Base-by-base conservation (phyloP, 1,139 yeast genomes). In the Saccharomycopsis hybrid region DNA sequence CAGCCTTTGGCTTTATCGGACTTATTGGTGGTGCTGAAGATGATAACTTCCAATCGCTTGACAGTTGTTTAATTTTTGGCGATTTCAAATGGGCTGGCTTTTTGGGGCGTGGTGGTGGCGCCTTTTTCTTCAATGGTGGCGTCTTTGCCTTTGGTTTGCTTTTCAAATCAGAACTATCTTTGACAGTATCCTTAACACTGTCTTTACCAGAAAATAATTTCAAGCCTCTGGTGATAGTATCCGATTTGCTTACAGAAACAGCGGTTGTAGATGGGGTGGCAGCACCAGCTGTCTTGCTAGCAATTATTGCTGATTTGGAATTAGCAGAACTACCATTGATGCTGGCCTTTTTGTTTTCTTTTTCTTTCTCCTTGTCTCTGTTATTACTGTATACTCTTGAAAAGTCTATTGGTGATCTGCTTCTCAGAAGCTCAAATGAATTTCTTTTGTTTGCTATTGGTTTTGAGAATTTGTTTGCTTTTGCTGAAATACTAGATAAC, bases 61-160 rank as follows among this genome's bases (percentile, higher is more conserved):
- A 5, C 7, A 7, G 9, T 24, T 36, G 9, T 11, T 36, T 40
- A 24, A 45, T 30, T 38, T 50, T 52, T 5, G 55, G 55, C 8
- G 55, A 52, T 58, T 76, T 76, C 55, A 82, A 67, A 59, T 77
- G 76, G 3, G 61, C 60, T 1, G 89, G 88, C 56, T 82, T 81
- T 55, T 68, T 71, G 2, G 85, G 85, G 55, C 76, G 77, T 11
- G 85, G 82, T 8, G 85, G 85, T 3, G 81, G 77, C 35, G 70
- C 70, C 57, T 47, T 55, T 49, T 18, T 72, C 38, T 39, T 41
- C n/a, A 54, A 48, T 7, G 39, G 33, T 38, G 25, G 27, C 25
- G 48, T 47, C 28, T 41, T 42, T 4, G 36, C 40, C 25, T 33
- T 28, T n/a, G 9, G 7, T 11, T 35, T 33, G 5, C 24, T 30